Evolutionary conservation across 2,329 filamentous ascomycete species (phyloP).

Genomic region (Botrytis hyacinthi): DNA sequence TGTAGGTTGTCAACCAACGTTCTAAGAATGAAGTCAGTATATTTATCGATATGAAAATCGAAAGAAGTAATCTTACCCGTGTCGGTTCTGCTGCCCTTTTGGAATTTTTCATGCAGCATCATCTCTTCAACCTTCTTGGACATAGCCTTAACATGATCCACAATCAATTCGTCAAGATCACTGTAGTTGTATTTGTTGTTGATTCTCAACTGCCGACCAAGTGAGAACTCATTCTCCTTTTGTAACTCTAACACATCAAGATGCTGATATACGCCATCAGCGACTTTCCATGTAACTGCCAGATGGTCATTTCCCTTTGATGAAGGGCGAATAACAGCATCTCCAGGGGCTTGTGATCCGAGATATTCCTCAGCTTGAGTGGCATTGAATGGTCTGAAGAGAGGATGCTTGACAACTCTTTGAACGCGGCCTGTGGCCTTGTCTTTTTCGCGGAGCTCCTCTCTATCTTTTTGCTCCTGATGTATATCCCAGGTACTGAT

Average conservation of each 20-base stretch:
- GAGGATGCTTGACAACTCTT: constrained; percentile 94
- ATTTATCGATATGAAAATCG: background rate
- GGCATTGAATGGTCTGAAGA: constrained; percentile 92
- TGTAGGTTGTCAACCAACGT: constrained; percentile 93
- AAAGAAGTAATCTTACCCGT: constrained; percentile 65
- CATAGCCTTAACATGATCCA: constrained; percentile 97
- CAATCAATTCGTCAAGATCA: constrained; percentile 95
- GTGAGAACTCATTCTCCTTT: constrained; percentile 95
- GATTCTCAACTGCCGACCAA: constrained; percentile 82
- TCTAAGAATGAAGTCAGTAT: constrained; percentile 51
- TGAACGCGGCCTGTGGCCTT: constrained; percentile 81
- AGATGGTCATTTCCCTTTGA: constrained; percentile 95
- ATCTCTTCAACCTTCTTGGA: constrained; percentile 96
- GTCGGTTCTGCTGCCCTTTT: constrained; percentile 73
- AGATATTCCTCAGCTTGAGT: constrained; percentile 92
- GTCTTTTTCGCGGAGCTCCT: constrained; percentile 82
- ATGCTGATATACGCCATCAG: constrained; percentile 94
- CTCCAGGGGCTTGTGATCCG: constrained; percentile 78
- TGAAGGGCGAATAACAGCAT: constrained; percentile 91
- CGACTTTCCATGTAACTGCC: constrained; percentile 96
- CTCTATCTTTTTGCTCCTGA: constrained; percentile 77
- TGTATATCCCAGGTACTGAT: constrained; percentile 83
- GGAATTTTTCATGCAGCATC: constrained; percentile 91
- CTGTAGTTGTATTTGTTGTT: constrained; percentile 87
- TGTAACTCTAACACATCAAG: constrained; percentile 95